Conservation (phyloP, 2,329 filamentous ascomycete genomes). For the Tolypocladium pustulatum region DNA sequence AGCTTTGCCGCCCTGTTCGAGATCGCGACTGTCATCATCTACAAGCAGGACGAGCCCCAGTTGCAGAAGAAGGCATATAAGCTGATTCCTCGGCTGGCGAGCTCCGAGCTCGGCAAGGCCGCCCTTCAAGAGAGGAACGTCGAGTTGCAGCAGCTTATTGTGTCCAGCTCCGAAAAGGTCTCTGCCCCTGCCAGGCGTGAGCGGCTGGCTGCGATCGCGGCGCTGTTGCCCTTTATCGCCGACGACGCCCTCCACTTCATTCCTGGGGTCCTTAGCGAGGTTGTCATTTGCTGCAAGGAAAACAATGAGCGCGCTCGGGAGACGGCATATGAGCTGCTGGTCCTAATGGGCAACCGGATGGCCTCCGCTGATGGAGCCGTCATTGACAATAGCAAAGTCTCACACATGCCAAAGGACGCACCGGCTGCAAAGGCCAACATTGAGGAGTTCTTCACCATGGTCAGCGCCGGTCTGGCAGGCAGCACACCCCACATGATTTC, state of each 20-base stretch:
- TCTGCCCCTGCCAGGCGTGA: conserved; percentile 80
- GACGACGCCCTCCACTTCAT: conserved; percentile 81
- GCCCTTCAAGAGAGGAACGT: conserved; percentile 65
- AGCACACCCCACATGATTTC: conserved; percentile 95
- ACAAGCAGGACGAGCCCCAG: conserved; percentile 75
- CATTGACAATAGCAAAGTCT: conserved; percentile 78
- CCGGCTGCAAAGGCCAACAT: conserved; percentile 69
- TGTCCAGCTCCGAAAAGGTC: conserved; percentile 73
- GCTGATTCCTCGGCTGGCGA: conserved; percentile 80
- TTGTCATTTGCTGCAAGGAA: conserved; percentile 94
- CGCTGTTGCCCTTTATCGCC: conserved; percentile 71
- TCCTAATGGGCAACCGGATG: conserved; percentile 81
- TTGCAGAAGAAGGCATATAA: conserved; percentile 99
- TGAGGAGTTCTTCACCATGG: conserved; percentile 97
- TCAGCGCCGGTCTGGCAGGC: conserved; percentile 87
- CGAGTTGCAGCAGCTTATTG: conserved; percentile 73
- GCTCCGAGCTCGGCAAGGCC: conserved; percentile 65
- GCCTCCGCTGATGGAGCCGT: conserved; percentile 50
- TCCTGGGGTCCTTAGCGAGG: conserved; percentile 80
- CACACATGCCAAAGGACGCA: conserved; percentile 75
- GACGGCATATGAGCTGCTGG: conserved; percentile 79
- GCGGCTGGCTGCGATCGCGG: conserved; percentile 70
- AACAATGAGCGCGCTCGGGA: conserved; percentile 91
- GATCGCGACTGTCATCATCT: conserved; percentile 74
- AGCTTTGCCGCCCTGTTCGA: conserved; percentile 80